These are phyloP conservation scores for Sporothrix dimorphospora DNA, from an alignment of 2,329 filamentous ascomycete genomes.

Conservation along the genomic window DNA sequence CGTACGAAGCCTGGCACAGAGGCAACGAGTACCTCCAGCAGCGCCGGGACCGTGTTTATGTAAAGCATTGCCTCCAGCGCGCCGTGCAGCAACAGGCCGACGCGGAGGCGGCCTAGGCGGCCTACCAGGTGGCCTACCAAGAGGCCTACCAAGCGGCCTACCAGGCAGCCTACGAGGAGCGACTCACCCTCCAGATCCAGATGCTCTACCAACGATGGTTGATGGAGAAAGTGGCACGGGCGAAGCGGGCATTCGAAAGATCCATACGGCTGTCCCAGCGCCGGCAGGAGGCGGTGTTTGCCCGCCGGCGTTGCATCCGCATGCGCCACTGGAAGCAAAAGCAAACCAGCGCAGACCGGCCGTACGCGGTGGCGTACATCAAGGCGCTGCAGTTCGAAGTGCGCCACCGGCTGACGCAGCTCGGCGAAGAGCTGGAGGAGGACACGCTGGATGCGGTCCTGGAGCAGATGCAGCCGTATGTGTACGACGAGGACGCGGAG, in stretches of 20 bases:
- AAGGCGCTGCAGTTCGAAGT: background rate
- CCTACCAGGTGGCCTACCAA: too few relatives aligned
- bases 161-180: too few relatives aligned
- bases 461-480: background rate
- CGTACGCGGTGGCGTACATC: background rate
- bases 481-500: background rate
- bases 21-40: too few relatives aligned
- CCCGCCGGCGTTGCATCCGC: background rate
- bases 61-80: background rate
- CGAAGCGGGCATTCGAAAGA: too few relatives aligned
- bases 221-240: too few relatives aligned
- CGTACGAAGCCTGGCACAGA: too few relatives aligned
- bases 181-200: too few relatives aligned
- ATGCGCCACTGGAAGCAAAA: background rate
- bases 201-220: too few relatives aligned
- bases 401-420: background rate
- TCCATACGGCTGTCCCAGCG: background rate
- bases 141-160: too few relatives aligned
- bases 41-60: background rate
- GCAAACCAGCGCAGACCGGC: background rate
- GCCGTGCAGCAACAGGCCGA: background rate
- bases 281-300: background rate
- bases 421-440: background rate
- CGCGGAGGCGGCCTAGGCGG: background rate
- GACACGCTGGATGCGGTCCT: too few relatives aligned